phyloP scores from a whole-genome alignment of 441 rosid species.

The Raphanus hybrid region DNA sequence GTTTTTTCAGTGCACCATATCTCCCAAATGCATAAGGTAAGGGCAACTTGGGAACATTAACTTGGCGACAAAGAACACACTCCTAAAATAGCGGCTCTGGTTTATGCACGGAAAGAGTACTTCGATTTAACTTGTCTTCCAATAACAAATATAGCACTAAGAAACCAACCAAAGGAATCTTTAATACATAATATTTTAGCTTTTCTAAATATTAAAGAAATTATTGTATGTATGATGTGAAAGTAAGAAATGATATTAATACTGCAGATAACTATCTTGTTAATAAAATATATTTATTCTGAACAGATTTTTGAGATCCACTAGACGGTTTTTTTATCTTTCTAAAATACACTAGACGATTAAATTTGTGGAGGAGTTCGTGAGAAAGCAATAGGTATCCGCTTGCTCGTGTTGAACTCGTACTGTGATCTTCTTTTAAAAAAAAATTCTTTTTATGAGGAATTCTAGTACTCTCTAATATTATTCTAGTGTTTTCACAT shows the following conservation, averaged over 20 bases:
- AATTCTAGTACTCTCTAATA: too few relatives aligned
- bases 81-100: constrained; percentile 40
- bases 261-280: not conserved
- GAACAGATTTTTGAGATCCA: not conserved
- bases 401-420: not conserved
- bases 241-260: not conserved
- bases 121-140: constrained; percentile 44
- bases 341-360: not conserved
- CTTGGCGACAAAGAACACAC: constrained; percentile 33
- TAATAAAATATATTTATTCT: not conserved
- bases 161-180: constrained; percentile 38
- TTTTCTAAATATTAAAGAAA: not conserved
- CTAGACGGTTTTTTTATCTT: not conserved
- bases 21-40: not conserved
- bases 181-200: not conserved
- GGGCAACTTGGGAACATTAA: constrained; percentile 1
- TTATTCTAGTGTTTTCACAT: too few relatives aligned
- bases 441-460: too few relatives aligned
- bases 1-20: too few relatives aligned
- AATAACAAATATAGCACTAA: constrained; percentile 36
- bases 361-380: not conserved
- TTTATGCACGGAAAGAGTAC: constrained; percentile 44
- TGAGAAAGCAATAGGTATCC: not conserved
- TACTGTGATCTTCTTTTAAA: not conserved
- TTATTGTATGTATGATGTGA: not conserved